Percentiles rank a stretch among this genome's conserved stretches.
phyloP scores from a whole-genome alignment of 257 asterid species.

The Rubia yunnanensis region DNA sequence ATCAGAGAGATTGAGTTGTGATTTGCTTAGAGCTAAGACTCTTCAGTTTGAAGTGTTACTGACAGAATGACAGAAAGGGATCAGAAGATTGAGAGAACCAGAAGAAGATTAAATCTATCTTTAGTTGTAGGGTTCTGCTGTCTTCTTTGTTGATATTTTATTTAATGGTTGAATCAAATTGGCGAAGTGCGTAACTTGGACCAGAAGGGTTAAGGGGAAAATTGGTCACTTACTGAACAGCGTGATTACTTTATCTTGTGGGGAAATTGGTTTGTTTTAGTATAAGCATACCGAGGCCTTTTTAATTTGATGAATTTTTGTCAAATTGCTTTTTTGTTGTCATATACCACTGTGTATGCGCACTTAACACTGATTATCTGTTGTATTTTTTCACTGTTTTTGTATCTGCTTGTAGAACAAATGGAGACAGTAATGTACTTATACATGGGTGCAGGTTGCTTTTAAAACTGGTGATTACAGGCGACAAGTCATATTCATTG shows the following conservation, averaged over 20 bases:
- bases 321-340: background rate
- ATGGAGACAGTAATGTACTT: background rate
- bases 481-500: constrained; percentile 85
- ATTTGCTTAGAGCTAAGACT: background rate
- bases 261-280: background rate
- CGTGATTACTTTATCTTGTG: too few relatives aligned
- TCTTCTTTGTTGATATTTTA: background rate
- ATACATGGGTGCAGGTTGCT: constrained; percentile 63
- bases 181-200: background rate
- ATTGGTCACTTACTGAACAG: background rate
- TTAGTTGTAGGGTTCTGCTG: background rate
- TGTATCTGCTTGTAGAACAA: background rate
- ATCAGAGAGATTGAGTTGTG: background rate
- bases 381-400: background rate
- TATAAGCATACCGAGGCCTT: background rate
- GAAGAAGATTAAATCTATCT: background rate
- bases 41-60: background rate
- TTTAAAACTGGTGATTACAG: constrained; percentile 86
- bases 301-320: background rate
- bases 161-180: background rate
- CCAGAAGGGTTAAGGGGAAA: background rate
- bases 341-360: background rate
- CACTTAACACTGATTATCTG: background rate
- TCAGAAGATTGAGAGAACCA: background rate
- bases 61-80: background rate